Conservation (phyloP, 2,329 filamentous ascomycete species). For the Tricladium varicosporioides region DNA sequence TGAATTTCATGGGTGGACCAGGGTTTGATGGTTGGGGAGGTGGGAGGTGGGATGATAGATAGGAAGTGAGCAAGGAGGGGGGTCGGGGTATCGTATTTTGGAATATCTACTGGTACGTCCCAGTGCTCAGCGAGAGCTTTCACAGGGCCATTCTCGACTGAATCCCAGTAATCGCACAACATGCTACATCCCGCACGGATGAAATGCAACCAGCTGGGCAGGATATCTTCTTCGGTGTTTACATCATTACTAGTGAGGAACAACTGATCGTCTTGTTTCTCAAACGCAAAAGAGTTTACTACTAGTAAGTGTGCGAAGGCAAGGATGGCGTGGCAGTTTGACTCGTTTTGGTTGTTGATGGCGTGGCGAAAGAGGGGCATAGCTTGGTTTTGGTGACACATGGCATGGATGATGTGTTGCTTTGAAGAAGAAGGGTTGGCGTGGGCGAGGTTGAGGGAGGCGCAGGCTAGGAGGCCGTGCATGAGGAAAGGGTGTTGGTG, state of each 20-base stretch:
- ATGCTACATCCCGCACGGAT: conserved; percentile 19
- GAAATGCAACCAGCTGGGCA: conserved; percentile 22
- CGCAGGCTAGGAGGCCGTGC: conserved; percentile 39
- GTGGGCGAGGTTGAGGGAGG: conserved; percentile 13
- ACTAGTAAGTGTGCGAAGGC: conserved; percentile 20
- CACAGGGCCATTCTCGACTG: conserved; percentile 13
- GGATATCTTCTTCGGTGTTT: neutral
- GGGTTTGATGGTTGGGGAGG: neutral
- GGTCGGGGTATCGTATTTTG: neutral
- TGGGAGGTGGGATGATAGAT: neutral
- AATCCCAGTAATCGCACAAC: conserved; percentile 18
- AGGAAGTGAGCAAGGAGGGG: conserved; percentile 3
- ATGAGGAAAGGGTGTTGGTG: conserved; percentile 37
- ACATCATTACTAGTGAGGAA: conserved; percentile 5
- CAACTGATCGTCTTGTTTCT: conserved; percentile 19
- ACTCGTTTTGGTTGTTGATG: conserved; percentile 7
- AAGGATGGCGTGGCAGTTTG: conserved; percentile 18
- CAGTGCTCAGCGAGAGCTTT: conserved; percentile 9
- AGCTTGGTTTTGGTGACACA: conserved; percentile 12
- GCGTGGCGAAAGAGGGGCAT: conserved; percentile 17
- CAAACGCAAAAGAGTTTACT: conserved; percentile 20
- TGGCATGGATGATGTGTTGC: conserved; percentile 13
- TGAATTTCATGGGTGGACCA: conserved; percentile 4
- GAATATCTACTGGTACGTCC: conserved; percentile 13
- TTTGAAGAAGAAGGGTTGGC: conserved; percentile 1